A percentile compares a stretch with the other conserved stretches of the same genome.
Conservation (phyloP, 2,329 filamentous ascomycete genomes). For the Colletotrichum coccodes region DNA sequence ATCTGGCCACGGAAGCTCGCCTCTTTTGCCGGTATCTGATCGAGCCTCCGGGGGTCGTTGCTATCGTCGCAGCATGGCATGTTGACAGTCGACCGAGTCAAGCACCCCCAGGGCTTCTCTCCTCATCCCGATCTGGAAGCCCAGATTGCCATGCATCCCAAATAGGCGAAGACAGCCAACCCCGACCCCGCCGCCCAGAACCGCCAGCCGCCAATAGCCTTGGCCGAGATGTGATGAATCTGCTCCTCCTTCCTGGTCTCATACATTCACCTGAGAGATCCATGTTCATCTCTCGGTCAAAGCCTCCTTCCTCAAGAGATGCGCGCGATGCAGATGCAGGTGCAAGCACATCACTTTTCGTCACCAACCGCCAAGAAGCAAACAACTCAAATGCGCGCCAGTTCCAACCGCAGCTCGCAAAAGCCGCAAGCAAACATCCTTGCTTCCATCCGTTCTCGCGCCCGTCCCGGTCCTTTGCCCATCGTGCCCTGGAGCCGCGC, state of each 20-base stretch:
- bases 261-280: not conserved
- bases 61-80: not conserved
- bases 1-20: not conserved
- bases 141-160: slow-evolving; percentile 10
- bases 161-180: slow-evolving; percentile 9
- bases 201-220: slow-evolving; percentile 22
- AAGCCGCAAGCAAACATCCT: slow-evolving; percentile 3
- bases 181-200: slow-evolving; percentile 17
- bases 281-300: not conserved
- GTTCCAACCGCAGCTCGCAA: not conserved
- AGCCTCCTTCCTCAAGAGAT: not conserved
- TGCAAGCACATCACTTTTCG: not conserved
- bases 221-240: slow-evolving; percentile 16
- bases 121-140: slow-evolving; percentile 19
- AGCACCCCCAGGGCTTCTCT: not conserved
- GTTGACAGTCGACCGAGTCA: not conserved
- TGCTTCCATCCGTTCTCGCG: not conserved
- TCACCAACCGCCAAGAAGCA: slow-evolving; percentile 31
- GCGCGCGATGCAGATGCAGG: slow-evolving; percentile 18
- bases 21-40: not conserved
- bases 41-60: not conserved
- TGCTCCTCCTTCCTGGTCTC: slow-evolving; percentile 4
- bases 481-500: too few species aligned
- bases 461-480: slow-evolving; percentile 14
- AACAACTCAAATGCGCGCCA: not conserved